Evolutionary conservation across 2,329 filamentous ascomycete genomes (phyloP), one percentile per base, ranked within the genome.

Genomic region (Dactylonectria macrodidyma): DNA sequence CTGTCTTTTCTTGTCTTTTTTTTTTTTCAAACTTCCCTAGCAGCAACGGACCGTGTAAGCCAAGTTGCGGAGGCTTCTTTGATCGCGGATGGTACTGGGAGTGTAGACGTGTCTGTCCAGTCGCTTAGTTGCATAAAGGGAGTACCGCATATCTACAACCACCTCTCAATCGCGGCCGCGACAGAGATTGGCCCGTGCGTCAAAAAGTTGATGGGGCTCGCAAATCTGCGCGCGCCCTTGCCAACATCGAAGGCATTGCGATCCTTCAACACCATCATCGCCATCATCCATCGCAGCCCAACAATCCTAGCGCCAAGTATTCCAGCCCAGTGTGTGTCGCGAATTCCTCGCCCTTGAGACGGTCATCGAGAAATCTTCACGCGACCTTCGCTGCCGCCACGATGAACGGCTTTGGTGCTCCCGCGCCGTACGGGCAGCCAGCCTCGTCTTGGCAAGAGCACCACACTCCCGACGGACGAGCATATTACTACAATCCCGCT

Each of bases 401-500:
- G 68, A 93, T 93, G 89, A 92, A 89, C 79, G 88, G 87, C 67
- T 83, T 83, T 73, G 83, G 83, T 64, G 84, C 83, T 75, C 81
- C 82, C 59, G 83, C 83, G 74, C 81, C 82, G 61, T 84, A 79
- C 71, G 83, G 84, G 74, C 84, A 87, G 78, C 84, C 86, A 41
- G 84, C 87, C 59, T 81, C 85, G 63, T 79, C 88, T 50, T 98
- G 95, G 95, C 91, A 93, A 81, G 93, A 96, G 81, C 91, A 93
- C 74, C 92, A 91, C 74, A 93, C 92, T 73, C 84, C 91, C 3
- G 95, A 97, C 77, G 95, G 95, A 71, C 90, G 93, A 73, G 87
- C 90, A 54, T 99, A 99, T 81, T 99, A 97, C 81, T 97, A 95
- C 86, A 97, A 99, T 80, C 84, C 90, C 12, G 83, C 90, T 68